A percentile compares a stretch with the other conserved stretches of the same genome.
Conservation (phyloP, 1,284 basidiomycete species). For the Trichosporon inkin region DNA sequence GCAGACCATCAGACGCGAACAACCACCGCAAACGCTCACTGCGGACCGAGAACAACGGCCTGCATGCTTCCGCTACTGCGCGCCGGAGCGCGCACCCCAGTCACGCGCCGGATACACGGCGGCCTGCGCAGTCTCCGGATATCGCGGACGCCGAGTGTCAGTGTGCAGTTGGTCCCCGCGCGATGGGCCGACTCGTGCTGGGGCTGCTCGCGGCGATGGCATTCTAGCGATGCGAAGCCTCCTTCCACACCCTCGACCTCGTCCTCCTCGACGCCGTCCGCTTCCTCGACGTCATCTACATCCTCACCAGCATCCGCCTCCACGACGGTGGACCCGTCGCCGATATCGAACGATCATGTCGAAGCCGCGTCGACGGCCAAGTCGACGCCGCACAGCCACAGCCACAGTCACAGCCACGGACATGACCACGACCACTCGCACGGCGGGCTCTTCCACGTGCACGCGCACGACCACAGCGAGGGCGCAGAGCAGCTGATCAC, state of each 20-base stretch:
- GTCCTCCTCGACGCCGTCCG: neutral
- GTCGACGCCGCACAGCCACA: neutral
- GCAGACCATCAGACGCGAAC: neutral
- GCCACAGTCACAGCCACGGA: slow-evolving; percentile 14
- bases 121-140: neutral
- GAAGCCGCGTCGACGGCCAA: neutral
- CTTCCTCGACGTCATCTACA: neutral
- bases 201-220: slow-evolving; percentile 5
- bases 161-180: neutral
- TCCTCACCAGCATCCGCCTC: neutral
- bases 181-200: slow-evolving; percentile 6
- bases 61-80: neutral
- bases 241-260: neutral
- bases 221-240: neutral
- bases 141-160: neutral
- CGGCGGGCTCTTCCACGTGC: slow-evolving; percentile 45
- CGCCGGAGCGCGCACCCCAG: neutral
- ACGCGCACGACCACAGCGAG: slow-evolving; percentile 60
- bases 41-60: neutral
- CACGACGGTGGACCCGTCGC: neutral
- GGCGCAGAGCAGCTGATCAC: slow-evolving; percentile 68
- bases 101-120: neutral
- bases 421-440: slow-evolving; percentile 62
- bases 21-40: neutral
- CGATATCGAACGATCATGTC: neutral